Conservation (phyloP, 2,329 filamentous ascomycete genomes). For the Hortaea sp. region DNA sequence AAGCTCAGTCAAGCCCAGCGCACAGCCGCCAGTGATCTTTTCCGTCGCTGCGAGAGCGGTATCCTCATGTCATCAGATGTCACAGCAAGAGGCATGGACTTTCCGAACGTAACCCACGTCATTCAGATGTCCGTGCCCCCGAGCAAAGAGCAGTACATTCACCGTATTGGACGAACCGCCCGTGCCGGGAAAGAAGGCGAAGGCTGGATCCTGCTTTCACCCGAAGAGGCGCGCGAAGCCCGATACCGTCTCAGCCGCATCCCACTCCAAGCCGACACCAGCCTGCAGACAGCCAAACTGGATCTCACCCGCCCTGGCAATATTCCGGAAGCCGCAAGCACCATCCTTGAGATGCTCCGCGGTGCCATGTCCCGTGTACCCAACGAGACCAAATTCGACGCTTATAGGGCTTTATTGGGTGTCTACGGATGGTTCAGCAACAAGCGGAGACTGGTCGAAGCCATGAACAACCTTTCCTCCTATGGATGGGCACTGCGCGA, state of each 20-base stretch:
- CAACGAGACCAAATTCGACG: constrained; percentile 31
- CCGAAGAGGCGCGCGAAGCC: constrained; percentile 42
- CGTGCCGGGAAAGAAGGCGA: constrained; percentile 65
- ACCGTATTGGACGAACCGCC: constrained; percentile 42
- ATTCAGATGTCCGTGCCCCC: constrained; percentile 40
- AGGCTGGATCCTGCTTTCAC: constrained; percentile 56
- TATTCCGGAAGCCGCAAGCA: constrained; percentile 31
- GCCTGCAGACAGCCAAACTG: constrained; percentile 41
- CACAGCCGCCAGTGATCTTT: constrained; percentile 59
- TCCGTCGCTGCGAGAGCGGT: constrained; percentile 54
- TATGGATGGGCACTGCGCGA: constrained; percentile 43
- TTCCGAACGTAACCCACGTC: constrained; percentile 43
- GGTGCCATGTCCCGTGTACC: constrained; percentile 37
- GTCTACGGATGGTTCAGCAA: constrained; percentile 33
- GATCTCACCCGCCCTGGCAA: constrained; percentile 34
- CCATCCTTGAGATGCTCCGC: constrained; percentile 34
- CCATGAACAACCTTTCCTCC: constrained; percentile 45
- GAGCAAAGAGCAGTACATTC: constrained; percentile 40
- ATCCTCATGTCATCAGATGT: constrained; percentile 43
- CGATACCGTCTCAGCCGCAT: constrained; percentile 47
- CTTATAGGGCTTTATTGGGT: constrained; percentile 52
- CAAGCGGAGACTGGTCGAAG: constrained; percentile 32
- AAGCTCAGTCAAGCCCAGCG: constrained; percentile 61
- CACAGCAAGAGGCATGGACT: constrained; percentile 44
- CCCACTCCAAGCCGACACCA: constrained; percentile 48